Conservation (phyloP, 2,329 filamentous ascomycete species). For the Paraconiothyrium brasiliense region DNA sequence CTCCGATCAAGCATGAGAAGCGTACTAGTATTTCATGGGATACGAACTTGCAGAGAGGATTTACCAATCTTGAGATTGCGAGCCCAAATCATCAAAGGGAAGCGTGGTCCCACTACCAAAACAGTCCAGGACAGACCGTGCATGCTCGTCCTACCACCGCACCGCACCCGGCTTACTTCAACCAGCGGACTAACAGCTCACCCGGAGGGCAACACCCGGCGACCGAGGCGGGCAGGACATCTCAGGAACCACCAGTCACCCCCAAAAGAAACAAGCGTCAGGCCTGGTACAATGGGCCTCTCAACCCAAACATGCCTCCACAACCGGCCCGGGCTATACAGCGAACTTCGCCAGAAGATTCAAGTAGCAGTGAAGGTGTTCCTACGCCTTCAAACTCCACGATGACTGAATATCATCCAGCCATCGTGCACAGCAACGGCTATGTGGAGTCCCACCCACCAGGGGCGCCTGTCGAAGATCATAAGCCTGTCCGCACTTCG, state of each 20-base stretch:
- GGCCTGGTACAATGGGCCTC: conserved; percentile 74
- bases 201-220: conserved; percentile 39
- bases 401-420: conserved; percentile 61
- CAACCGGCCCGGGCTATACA: conserved; percentile 44
- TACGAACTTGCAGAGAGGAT: conserved; percentile 70
- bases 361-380: conserved; percentile 64
- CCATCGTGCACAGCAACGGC: conserved; percentile 62
- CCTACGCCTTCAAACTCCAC: conserved; percentile 61
- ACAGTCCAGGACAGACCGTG: conserved; percentile 30
- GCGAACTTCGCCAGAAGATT: conserved; percentile 65
- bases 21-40: conserved; percentile 65
- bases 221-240: conserved; percentile 49
- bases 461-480: conserved; percentile 51
- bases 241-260: conserved; percentile 56
- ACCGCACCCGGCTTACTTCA: conserved; percentile 47
- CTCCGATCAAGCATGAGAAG: conserved; percentile 40
- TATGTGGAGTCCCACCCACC: conserved; percentile 56
- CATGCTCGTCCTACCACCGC: conserved; percentile 46
- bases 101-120: conserved; percentile 44
- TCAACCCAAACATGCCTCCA: conserved; percentile 35
- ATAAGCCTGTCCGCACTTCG: conserved; percentile 45
- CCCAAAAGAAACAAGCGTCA: conserved; percentile 71
- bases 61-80: conserved; percentile 73
- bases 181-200: conserved; percentile 31
- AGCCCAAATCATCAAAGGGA: conserved; percentile 51